Base-by-base conservation (phyloP, 768 basidiomycete genomes). In the Hemileccinum rubropunctum region DNA sequence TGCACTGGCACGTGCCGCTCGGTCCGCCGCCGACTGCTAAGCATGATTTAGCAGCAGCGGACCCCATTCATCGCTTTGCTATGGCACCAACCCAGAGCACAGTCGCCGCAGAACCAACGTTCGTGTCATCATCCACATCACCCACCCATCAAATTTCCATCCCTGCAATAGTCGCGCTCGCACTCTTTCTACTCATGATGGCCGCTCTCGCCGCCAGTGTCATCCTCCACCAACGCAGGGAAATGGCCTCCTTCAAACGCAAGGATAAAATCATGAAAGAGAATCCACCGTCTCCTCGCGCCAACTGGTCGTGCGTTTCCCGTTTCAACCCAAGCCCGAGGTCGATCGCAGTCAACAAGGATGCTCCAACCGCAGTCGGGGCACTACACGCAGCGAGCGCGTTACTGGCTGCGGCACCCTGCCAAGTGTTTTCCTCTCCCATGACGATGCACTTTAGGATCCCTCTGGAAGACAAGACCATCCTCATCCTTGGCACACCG, bases 401-500 rank as follows among this genome's bases (percentile, higher is more conserved):
- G 2, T 37, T 65, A 4, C 52, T 66, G 14, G 66, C 66, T 48
- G 63, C 58, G 36, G 61, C 66, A 18, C 58, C 58, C 21, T 61
- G 45, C 35, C 62, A 61, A 30, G 30, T 51, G 5, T 54, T 65
- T 21, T 47, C 56, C 14, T 34, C 58, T 30, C 49, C 63, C 30
- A 57, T 58, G 61, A 30, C 43, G 20, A 66, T 66, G 47, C 58
- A 56, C 23, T 52, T 63, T n/a, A 36, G 45, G 41, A 45, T 54
- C 13, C 63, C 63, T 13, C 36, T 55, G 18, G 17, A 50, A 35
- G 53, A 53, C 46, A 54, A 56, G 45, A 58, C 62, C 15, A 15
- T 66, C 18, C 43, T 63, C 43, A 47, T 66, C 26, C 46, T 60
- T 14, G 64, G 64, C 30, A 44, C 33, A 6, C 56, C 62, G 3